A percentile compares a stretch with the other conserved stretches of the same genome.
These are phyloP conservation scores for Exophiala xenobiotica DNA, from an alignment of 2,329 filamentous ascomycete species.

Conservation along the genomic window DNA sequence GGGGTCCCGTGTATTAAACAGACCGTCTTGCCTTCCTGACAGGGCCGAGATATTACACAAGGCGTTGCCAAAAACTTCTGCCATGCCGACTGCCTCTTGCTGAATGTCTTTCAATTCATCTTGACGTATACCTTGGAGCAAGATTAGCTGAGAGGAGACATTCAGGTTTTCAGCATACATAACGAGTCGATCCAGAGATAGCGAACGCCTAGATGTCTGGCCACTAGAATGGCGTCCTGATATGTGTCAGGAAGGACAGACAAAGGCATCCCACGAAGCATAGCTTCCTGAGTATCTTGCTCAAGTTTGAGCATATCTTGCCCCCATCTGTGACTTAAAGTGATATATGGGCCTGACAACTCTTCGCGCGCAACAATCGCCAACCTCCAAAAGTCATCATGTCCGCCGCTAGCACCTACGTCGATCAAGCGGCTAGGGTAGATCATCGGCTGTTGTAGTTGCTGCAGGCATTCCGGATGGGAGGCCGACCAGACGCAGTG, in stretches of 20 bases:
- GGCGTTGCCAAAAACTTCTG: slow-evolving; percentile 19
- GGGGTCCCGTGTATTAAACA: slow-evolving; percentile 11
- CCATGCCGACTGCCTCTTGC: slow-evolving; percentile 15
- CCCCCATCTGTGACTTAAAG: slow-evolving; percentile 21
- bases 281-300: slow-evolving; percentile 4
- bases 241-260: slow-evolving; percentile 29
- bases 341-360: slow-evolving; percentile 14
- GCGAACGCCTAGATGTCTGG: slow-evolving; percentile 16
- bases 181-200: slow-evolving; percentile 35
- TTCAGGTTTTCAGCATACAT: too few species aligned
- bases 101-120: slow-evolving; percentile 19
- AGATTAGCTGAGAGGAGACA: too few species aligned
- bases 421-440: slow-evolving; percentile 17
- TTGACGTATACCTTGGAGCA: slow-evolving; percentile 13
- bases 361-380: background rate
- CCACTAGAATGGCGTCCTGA: slow-evolving; percentile 31
- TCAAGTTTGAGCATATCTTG: slow-evolving; percentile 13
- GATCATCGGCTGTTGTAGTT: background rate
- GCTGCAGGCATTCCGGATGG: slow-evolving; percentile 4
- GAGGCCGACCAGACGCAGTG: background rate
- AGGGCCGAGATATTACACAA: slow-evolving; percentile 22
- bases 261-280: slow-evolving; percentile 13
- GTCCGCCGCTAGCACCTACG: background rate
- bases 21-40: slow-evolving; percentile 12
- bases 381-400: slow-evolving; percentile 5